phyloP scores from a whole-genome alignment of 257 asterid genomes.

The Penstemon davidsonii region DNA sequence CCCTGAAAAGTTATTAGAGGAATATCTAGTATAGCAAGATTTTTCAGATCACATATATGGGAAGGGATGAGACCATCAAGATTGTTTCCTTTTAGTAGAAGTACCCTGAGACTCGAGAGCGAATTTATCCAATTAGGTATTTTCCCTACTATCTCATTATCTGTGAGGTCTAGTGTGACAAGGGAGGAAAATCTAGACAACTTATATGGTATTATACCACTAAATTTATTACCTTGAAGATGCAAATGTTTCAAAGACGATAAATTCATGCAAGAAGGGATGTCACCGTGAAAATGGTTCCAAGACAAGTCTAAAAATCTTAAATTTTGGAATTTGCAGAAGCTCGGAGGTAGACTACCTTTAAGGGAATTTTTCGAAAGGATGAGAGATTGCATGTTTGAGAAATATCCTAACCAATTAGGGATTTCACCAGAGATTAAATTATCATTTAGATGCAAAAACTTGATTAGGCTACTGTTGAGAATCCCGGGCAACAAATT shows the following conservation, averaged over 20 bases:
- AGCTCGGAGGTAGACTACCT: slow-evolving; percentile 19
- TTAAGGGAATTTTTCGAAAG: slow-evolving; percentile 15
- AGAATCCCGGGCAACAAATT: slow-evolving; percentile 7
- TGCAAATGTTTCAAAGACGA: no score
- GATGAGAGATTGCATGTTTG: background rate
- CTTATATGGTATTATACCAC: slow-evolving; percentile 11
- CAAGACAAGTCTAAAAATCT: background rate
- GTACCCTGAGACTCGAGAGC: slow-evolving; percentile 21
- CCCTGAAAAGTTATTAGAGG: slow-evolving; percentile 32
- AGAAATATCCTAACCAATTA: slow-evolving; percentile 23
- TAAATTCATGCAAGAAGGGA: no score
- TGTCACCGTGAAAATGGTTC: no score
- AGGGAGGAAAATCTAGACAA: slow-evolving; percentile 18
- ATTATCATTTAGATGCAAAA: slow-evolving; percentile 26
- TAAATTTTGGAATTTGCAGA: slow-evolving; percentile 12
- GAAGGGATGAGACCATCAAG: background rate
- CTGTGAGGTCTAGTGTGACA: slow-evolving; percentile 29
- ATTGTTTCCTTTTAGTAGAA: slow-evolving; percentile 27
- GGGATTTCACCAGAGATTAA: slow-evolving; percentile 24
- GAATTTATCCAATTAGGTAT: slow-evolving; percentile 25
- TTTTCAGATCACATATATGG: slow-evolving; percentile 25
- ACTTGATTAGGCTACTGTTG: background rate
- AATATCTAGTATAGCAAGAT: slow-evolving; percentile 24
- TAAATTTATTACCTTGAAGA: no score
- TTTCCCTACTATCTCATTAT: slow-evolving; percentile 20